Evolutionary conservation across 345 rosid species (phyloP).

Genomic region (Passiflora organensis): DNA sequence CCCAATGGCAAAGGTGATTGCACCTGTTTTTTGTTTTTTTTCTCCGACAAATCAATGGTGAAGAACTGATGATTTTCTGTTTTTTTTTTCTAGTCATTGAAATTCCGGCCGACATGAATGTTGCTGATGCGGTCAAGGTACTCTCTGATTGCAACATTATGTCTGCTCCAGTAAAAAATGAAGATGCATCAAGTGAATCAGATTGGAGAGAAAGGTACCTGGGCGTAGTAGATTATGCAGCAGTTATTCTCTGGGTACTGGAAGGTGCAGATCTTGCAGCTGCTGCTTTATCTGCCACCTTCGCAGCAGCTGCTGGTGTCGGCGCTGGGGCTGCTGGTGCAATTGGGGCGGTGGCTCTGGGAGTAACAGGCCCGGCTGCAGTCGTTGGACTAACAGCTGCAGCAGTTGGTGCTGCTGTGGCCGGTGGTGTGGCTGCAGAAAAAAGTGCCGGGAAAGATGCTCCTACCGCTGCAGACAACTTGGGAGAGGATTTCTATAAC

Average conservation of each 20-base stretch:
- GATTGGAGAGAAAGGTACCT: slow-evolving; percentile 76
- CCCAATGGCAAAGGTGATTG: slow-evolving; percentile 66
- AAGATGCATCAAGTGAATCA: slow-evolving; percentile 32
- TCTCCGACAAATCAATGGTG: not conserved
- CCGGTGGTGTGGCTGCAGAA: slow-evolving; percentile 66
- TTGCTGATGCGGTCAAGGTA: slow-evolving; percentile 65
- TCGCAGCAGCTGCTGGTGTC: slow-evolving; percentile 74
- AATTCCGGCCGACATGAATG: slow-evolving; percentile 58
- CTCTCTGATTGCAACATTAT: slow-evolving; percentile 68
- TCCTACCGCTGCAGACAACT: slow-evolving; percentile 56
- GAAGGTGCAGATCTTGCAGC: slow-evolving; percentile 82
- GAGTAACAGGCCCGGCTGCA: slow-evolving; percentile 66
- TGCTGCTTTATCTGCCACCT: slow-evolving; percentile 55
- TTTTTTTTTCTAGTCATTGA: slow-evolving; percentile 53
- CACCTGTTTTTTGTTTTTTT: not conserved
- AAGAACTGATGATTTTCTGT: not conserved
- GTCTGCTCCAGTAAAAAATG: slow-evolving; percentile 74
- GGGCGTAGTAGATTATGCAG: slow-evolving; percentile 76
- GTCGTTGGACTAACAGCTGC: slow-evolving; percentile 63
- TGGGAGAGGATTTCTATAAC: slow-evolving; percentile 74
- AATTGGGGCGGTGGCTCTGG: slow-evolving; percentile 66
- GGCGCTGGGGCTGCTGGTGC: slow-evolving; percentile 76
- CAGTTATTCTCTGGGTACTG: slow-evolving; percentile 70
- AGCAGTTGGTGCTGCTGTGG: slow-evolving; percentile 84
- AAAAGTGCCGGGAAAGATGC: slow-evolving; percentile 60